A percentile compares a stretch with the other conserved stretches of the same genome.
phyloP scores from a whole-genome alignment of 805 yeast species.

The Wickerhamiella dianesei region DNA sequence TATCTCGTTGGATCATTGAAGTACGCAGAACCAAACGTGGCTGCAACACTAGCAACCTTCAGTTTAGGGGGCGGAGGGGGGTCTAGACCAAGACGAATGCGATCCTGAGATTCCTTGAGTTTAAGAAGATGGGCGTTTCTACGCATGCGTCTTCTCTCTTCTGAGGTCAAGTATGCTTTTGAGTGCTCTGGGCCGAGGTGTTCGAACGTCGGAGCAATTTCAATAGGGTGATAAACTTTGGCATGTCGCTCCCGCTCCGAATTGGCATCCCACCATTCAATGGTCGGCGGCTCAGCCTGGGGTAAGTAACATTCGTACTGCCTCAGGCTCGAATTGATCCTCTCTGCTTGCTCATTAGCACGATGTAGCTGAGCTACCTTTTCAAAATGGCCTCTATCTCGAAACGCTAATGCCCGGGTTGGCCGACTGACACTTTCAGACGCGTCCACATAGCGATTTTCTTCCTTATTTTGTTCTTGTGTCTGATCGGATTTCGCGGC shows the following conservation, averaged over 20 bases:
- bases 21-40: slow-evolving; percentile 71
- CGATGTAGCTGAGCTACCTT: neutral
- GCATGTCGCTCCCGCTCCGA: too few relatives aligned
- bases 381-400: neutral
- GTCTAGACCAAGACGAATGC: slow-evolving; percentile 65
- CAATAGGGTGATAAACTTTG: neutral
- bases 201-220: neutral
- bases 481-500: neutral
- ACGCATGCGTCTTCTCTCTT: slow-evolving; percentile 57
- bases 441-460: neutral
- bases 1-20: slow-evolving; percentile 80
- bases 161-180: slow-evolving; percentile 31
- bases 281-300: neutral
- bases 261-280: slow-evolving; percentile 1
- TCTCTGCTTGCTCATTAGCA: neutral
- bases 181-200: neutral
- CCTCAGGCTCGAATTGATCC: neutral
- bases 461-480: neutral
- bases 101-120: slow-evolving; percentile 60
- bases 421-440: too few relatives aligned
- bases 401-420: neutral
- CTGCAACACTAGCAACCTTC: slow-evolving; percentile 71
- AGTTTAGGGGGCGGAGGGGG: slow-evolving; percentile 87
- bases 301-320: neutral
- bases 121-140: slow-evolving; percentile 50